A percentile compares a stretch with the other conserved stretches of the same genome.
These are phyloP conservation scores for Ogataea zsoltii DNA, from an alignment of 805 yeast species.

Conservation along the genomic window DNA sequence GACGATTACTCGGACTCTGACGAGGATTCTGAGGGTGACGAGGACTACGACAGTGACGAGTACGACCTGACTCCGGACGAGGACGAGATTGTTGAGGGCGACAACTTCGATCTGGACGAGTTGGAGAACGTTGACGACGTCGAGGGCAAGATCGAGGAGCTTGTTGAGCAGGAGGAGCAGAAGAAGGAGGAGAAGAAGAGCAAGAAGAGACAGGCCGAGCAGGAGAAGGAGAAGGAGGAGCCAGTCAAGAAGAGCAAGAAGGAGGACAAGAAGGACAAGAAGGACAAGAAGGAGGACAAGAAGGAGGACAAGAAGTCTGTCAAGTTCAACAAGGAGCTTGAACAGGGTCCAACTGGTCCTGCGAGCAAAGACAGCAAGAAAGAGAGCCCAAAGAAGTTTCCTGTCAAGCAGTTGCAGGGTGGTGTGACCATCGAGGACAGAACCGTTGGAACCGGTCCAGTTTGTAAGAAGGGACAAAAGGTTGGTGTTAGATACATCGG, in stretches of 20 bases:
- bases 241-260: slow-evolving; percentile 28
- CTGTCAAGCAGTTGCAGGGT: slow-evolving; percentile 82
- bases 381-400: slow-evolving; percentile 49
- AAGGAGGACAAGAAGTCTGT: slow-evolving; percentile 61
- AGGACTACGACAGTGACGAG: slow-evolving; percentile 52
- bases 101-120: slow-evolving; percentile 58
- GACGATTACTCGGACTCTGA: slow-evolving; percentile 50
- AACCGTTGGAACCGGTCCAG: slow-evolving; percentile 81
- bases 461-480: slow-evolving; percentile 83
- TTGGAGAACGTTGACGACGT: slow-evolving; percentile 70
- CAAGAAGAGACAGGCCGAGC: slow-evolving; percentile 29
- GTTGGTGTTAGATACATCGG: slow-evolving; percentile 98
- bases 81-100: slow-evolving; percentile 57
- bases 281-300: slow-evolving; percentile 36
- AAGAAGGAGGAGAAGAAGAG: slow-evolving; percentile 33
- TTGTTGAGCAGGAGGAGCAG: slow-evolving; percentile 57
- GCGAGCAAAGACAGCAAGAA: slow-evolving; percentile 33
- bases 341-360: slow-evolving; percentile 82
- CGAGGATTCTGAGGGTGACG: slow-evolving; percentile 45
- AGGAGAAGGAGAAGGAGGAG: slow-evolving; percentile 36
- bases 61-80: slow-evolving; percentile 76
- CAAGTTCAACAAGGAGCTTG: slow-evolving; percentile 85
- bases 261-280: slow-evolving; percentile 27
- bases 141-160: slow-evolving; percentile 72
- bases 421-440: slow-evolving; percentile 95